Conservation (phyloP, 441 rosid species). For the Populus trichocarpa region DNA sequence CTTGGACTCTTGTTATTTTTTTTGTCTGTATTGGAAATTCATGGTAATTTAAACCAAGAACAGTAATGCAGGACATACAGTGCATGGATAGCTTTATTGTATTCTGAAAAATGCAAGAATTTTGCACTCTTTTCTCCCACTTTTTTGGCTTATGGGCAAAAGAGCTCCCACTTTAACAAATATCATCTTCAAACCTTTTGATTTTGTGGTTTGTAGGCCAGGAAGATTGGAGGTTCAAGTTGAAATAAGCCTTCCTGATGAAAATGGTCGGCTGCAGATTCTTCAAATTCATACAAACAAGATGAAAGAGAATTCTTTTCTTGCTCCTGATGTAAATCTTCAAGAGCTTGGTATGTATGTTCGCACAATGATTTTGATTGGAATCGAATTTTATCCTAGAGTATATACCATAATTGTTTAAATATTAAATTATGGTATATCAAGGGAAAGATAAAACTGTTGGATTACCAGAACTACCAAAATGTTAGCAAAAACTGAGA, state of each 20-base stretch:
- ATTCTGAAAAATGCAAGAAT: neutral
- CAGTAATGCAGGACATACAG: neutral
- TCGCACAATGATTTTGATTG: neutral
- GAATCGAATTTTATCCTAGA: neutral
- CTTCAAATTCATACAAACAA: slow-evolving; percentile 96
- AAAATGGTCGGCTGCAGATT: slow-evolving; percentile 92
- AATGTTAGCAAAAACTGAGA: neutral
- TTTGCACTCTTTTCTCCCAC: neutral
- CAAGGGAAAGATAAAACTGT: neutral
- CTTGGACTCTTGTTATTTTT: neutral
- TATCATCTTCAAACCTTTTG: neutral
- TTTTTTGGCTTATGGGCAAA: neutral
- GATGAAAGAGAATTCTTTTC: slow-evolving; percentile 98
- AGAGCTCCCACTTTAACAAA: neutral
- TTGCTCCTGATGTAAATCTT: slow-evolving; percentile 79
- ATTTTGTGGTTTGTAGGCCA: slow-evolving; percentile 49
- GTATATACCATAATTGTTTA: neutral
- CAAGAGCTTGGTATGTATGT: slow-evolving; percentile 80
- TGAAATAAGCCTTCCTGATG: slow-evolving; percentile 99
- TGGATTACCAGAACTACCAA: neutral
- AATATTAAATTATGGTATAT: neutral
- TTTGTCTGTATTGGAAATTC: neutral
- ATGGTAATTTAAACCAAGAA: neutral
- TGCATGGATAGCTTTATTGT: neutral
- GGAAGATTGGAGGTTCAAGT: slow-evolving; percentile 98